A percentile compares a stretch with the other conserved stretches of the same genome.
Evolutionary conservation across 257 asterid species (phyloP).

Genomic region (Scutellaria barbata): DNA sequence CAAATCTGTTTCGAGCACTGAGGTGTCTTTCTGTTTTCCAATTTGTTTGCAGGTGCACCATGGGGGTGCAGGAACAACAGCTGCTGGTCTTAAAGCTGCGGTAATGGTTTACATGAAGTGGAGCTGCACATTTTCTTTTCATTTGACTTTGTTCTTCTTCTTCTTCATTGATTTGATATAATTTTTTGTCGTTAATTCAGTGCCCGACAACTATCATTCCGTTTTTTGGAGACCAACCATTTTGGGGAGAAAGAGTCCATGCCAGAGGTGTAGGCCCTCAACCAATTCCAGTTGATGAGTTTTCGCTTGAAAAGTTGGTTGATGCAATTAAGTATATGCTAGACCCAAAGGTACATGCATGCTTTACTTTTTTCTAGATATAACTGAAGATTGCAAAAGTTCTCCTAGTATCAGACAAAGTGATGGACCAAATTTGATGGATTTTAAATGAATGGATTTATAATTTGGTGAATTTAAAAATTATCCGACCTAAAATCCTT

Average conservation of each 20-base stretch:
- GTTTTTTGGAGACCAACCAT: slow-evolving; percentile 95
- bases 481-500: no score
- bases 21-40: slow-evolving; percentile 5
- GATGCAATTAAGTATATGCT: slow-evolving; percentile 78
- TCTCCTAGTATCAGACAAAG: background rate
- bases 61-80: slow-evolving; percentile 99
- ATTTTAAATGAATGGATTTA: no score
- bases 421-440: background rate
- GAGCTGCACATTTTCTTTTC: slow-evolving; percentile 2
- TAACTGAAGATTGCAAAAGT: background rate
- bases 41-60: slow-evolving; percentile 83
- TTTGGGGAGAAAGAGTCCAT: slow-evolving; percentile 97
- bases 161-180: background rate
- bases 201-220: slow-evolving; percentile 92
- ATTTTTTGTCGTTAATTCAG: slow-evolving; percentile 43
- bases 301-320: slow-evolving; percentile 71
- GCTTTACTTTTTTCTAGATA: background rate
- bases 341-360: slow-evolving; percentile 67
- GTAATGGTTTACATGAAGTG: slow-evolving; percentile 41
- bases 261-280: slow-evolving; percentile 86
- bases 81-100: slow-evolving; percentile 98
- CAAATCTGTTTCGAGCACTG: slow-evolving; percentile 8
- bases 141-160: background rate
- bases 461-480: no score
- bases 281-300: slow-evolving; percentile 87